Conservation (phyloP, 1,284 basidiomycete species). For the Moniliophthora roreri region DNA sequence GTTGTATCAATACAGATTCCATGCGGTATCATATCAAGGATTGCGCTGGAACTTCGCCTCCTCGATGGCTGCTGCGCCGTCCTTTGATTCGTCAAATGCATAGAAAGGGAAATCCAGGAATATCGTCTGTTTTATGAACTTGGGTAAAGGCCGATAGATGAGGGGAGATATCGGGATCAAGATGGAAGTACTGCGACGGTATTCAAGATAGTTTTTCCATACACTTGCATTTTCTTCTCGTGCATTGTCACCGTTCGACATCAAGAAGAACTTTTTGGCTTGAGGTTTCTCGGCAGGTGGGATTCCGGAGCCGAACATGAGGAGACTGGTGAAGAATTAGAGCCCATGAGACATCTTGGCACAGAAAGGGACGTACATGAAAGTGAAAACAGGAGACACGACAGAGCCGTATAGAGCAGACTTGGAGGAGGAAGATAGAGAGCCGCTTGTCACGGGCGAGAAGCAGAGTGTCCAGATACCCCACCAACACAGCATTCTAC, state of each 20-base stretch:
- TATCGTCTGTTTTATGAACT: slow-evolving; percentile 54
- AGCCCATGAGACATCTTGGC: background rate
- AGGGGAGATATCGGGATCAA: slow-evolving; percentile 64
- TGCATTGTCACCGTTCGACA: slow-evolving; percentile 45
- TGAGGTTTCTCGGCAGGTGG: slow-evolving; percentile 75
- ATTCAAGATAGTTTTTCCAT: slow-evolving; percentile 59
- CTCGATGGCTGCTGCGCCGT: slow-evolving; percentile 47
- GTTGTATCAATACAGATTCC: too few relatives aligned
- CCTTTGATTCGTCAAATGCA: slow-evolving; percentile 53
- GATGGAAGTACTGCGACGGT: slow-evolving; percentile 62
- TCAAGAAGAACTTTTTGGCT: slow-evolving; percentile 64
- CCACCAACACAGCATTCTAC: slow-evolving; percentile 72
- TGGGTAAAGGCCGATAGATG: slow-evolving; percentile 58
- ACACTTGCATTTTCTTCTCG: slow-evolving; percentile 28
- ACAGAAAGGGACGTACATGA: slow-evolving; percentile 41
- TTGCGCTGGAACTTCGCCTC: slow-evolving; percentile 25
- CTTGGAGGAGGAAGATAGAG: slow-evolving; percentile 38
- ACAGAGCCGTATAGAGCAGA: slow-evolving; percentile 61
- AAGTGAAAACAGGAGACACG: slow-evolving; percentile 65
- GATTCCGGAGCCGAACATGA: slow-evolving; percentile 70
- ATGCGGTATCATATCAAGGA: too few relatives aligned
- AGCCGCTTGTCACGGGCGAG: slow-evolving; percentile 53
- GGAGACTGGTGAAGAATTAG: slow-evolving; percentile 37
- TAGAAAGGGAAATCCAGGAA: slow-evolving; percentile 68
- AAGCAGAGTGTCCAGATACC: slow-evolving; percentile 68